Evolutionary conservation across 139 green algal species (phyloP), one percentile per base, ranked within the genome.

Genomic region (Tetradesmus lagerheimii): DNA sequence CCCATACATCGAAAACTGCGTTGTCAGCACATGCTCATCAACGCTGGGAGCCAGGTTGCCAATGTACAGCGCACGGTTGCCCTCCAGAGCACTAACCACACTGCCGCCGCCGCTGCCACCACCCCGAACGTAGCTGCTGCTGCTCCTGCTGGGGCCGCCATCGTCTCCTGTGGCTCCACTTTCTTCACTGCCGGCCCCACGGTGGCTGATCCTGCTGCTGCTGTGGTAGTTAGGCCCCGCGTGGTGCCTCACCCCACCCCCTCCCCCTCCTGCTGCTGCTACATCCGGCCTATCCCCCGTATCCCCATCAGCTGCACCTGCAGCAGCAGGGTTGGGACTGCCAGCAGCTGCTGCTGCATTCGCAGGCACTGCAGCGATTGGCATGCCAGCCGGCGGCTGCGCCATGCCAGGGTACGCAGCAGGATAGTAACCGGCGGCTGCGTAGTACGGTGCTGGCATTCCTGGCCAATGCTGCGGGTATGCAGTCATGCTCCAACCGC

Each of bases 31-130:
- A 15, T 90, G 75, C 84, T 97, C 95, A 34, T 96, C 92, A 5
- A 96, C 93, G 0, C 27, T 76, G 12, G 87, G 50, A 6, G 95
- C 91, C 81, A 97, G 91, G 92, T 97, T 97, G 66, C 95, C 95
- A 38, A 97, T 92, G 29, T 97, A 97, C 29, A 97, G 64, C 35
- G 85, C 85, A 2, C 71, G 45, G 41, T 80, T 88, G 4, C 18
- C 76, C 35, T 39, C 43, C 45, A 47, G 31, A 11, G 14, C 80
- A 37, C 31, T 8, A 2, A 23, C 15, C 9, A 4, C 27, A 8
- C 39, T 50, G 80, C 29, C 80, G 29, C n/a, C 29, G 20, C 43
- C 79, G 8, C 79, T 81, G 35, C 37, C 20, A 18, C 74, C n/a
- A 67, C 39, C 78, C 4, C 39, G 37, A 23, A 35, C 25, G 23